Evolutionary conservation across 352 stramenopile species (phyloP), one percentile per base, ranked within the genome.

Genomic region (Phytopythium litorale): DNA sequence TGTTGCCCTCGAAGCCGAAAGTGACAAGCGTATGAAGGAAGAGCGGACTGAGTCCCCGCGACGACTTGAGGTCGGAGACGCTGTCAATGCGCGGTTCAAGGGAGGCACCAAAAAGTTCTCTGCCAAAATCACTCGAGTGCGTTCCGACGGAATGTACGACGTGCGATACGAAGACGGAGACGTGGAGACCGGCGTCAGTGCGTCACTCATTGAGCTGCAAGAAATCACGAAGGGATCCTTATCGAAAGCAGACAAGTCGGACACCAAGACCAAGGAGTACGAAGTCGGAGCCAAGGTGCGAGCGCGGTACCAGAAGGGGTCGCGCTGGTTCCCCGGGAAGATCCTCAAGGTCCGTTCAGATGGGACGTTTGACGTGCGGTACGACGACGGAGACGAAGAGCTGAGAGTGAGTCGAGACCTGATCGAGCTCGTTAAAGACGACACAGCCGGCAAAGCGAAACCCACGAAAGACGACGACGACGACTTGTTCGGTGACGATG

Each of bases 301-400:
- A 30, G 69, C 71, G 13, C 63, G 58, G 13, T 88, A 77, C 52
- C 76, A 77, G 37, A 64, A 70, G 45, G 68, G 72, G 19, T 42
- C 55, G 2, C 72, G 77, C 19, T 66, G 46, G 33, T 91, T 75
- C 51, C 56, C 64, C 18, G 81, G 78, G 9, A 81, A 70, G 53
- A 85, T 94, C 33, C 11, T 54, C 1, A 67, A 79, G 25, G 66
- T 53, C 1, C 51, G 81, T 49, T 49, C 66, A 19, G 76, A 93
- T 56, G 79, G 72, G 0, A 92, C 79, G 1, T 89, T 76, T 54
- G 83, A 93, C 33, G 59, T 96, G 49, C 56, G 69, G 19, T 92
- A 87, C 48, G 80, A 89, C 1, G 77, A 91, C 49, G 78, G 76
- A n/a, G 79, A 87, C 42, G 62, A 71, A 0, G 79, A 88, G 23